Evolutionary conservation across 2,329 filamentous ascomycete species (phyloP).

Genomic region (Cordyceps cicadae): DNA sequence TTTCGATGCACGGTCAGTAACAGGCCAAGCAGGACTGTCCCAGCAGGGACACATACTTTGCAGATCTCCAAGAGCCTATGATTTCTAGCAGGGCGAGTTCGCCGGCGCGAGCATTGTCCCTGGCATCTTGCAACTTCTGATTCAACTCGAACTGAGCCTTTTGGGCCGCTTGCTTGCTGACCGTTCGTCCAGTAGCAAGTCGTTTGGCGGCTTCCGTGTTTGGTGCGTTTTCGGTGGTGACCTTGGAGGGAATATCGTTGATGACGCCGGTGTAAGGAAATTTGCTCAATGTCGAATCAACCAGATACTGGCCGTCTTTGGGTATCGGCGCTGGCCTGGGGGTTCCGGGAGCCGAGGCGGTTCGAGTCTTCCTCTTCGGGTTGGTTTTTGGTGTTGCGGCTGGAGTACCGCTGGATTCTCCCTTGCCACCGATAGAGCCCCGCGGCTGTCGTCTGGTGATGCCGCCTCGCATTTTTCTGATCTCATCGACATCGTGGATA

Average conservation of each 20-base stretch:
- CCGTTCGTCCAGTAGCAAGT: slow-evolving; percentile 30
- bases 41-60: slow-evolving; percentile 54
- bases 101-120: slow-evolving; percentile 73
- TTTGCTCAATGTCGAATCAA: slow-evolving; percentile 46
- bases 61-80: slow-evolving; percentile 70
- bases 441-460: slow-evolving; percentile 83
- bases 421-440: slow-evolving; percentile 49
- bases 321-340: slow-evolving; percentile 31
- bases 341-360: slow-evolving; percentile 31
- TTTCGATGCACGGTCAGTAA: slow-evolving; percentile 14
- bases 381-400: slow-evolving; percentile 38
- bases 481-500: slow-evolving; percentile 83
- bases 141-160: slow-evolving; percentile 57
- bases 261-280: slow-evolving; percentile 57
- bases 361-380: slow-evolving; percentile 29
- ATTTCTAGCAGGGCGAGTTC: slow-evolving; percentile 81
- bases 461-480: slow-evolving; percentile 69
- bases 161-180: slow-evolving; percentile 44
- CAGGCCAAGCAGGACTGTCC: background rate
- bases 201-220: slow-evolving; percentile 29
- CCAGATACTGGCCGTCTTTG: slow-evolving; percentile 34
- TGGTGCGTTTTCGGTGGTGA: slow-evolving; percentile 24
- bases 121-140: slow-evolving; percentile 57
- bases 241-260: slow-evolving; percentile 55
- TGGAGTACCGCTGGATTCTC: slow-evolving; percentile 50